These are phyloP conservation scores for Sphagnum fallax DNA, from an alignment of 228 moss, liverwort and hornwort genomes.

Conservation along the genomic window DNA sequence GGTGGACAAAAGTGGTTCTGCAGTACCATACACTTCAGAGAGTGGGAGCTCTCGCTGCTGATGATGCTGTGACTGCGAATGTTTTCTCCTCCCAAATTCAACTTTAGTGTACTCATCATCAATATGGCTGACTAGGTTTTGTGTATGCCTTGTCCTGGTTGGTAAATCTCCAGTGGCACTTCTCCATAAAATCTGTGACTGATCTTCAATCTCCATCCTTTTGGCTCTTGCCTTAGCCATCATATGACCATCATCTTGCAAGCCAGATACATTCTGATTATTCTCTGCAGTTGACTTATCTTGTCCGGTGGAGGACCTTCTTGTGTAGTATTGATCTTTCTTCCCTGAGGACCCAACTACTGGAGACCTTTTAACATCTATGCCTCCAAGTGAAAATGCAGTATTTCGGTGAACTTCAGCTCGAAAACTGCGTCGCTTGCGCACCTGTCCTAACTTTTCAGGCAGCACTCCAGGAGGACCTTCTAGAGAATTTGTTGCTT, in stretches of 20 bases:
- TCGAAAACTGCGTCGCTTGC: constrained; percentile 54
- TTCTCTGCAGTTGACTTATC: constrained; percentile 17
- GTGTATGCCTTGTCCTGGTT: no score
- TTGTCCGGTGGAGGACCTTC: constrained; percentile 47
- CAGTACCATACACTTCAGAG: constrained; percentile 52
- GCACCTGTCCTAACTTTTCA: constrained; percentile 42
- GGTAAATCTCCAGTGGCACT: no score
- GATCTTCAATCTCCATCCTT: no score
- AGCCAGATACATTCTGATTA: no score
- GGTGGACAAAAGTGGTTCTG: constrained; percentile 18
- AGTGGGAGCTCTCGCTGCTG: constrained; percentile 65
- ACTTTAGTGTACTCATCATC: constrained; percentile 21
- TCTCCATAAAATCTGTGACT: no score
- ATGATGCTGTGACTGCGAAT: constrained; percentile 44
- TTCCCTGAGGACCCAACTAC: constrained; percentile 36
- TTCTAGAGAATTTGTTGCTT: constrained; percentile 46
- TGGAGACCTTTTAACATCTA: constrained; percentile 21
- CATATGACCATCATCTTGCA: no score
- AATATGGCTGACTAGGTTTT: constrained; percentile 10
- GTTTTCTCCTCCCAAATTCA: constrained; percentile 38
- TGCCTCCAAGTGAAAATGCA: constrained; percentile 36
- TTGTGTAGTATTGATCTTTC: constrained; percentile 45
- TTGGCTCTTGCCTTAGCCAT: no score
- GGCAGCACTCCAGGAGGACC: constrained; percentile 35
- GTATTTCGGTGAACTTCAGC: constrained; percentile 41